Base-by-base conservation (phyloP, 495 filamentous ascomycete genomes). In the Jackrogersella minutella region DNA sequence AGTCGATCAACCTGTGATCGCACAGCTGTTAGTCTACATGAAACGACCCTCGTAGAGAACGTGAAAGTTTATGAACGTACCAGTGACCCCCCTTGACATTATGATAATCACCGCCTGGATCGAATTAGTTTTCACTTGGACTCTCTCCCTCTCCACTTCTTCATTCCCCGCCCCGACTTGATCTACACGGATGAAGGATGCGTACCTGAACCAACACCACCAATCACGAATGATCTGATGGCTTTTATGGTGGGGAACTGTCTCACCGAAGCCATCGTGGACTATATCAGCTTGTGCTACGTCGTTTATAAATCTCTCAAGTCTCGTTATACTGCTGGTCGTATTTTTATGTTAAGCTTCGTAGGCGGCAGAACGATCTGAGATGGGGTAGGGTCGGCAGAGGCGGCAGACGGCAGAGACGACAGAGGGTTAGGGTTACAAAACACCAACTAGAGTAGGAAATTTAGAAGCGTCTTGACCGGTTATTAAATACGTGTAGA, bases 61-160 rank as follows among this genome's bases (percentile, higher is more conserved):
- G 19, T 44, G 10, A 5, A 31, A 37, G 13, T 16, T 16, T 0
- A 28, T 14, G 9, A 10, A 69, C 80, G 43, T 73, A 87, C 86
- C 93, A 97, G 77, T 96, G 93, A 21, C 93, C 93, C 17, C 91
- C 91, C 73, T 91, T 87, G 66, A 96, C 93, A 86, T 97, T 97
- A 83, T 97, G 93, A 71, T 97, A 97, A 73, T 97, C 93, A 61
- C 93, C 93, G 28, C 85, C 85, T 80, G 41, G 0, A 55, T 40
- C 19, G 41, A 53, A 50, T 53, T 43, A 64, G 55, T 30, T 64
- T 52, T n/a, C n/a, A n/a, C n/a, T n/a, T n/a, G n/a, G n/a, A n/a
- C n/a, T n/a, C n/a, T n/a, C n/a, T n/a, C n/a, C n/a, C n/a, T 31
- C 14, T 30, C 19, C 36, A 24, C 40, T 69, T 17, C 21, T n/a